Evolutionary conservation across 306 rosid species (phyloP).

Genomic region (Cicer chorassanicum): DNA sequence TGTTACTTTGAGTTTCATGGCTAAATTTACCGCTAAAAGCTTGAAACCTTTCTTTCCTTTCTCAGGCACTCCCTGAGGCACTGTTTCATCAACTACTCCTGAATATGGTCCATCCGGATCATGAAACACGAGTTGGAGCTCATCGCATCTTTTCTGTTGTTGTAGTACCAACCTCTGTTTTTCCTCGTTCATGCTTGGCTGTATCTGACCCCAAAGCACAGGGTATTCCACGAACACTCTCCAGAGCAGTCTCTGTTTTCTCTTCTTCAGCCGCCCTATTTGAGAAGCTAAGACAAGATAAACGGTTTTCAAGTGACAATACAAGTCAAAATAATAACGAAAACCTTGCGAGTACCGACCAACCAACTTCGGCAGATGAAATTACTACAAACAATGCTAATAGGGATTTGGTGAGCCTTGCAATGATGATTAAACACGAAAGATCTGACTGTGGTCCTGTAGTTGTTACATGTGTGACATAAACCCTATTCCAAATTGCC

Average conservation of each 20-base stretch:
- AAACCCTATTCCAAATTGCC: constrained; percentile 17
- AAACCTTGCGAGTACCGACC: constrained; percentile 40
- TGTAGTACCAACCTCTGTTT: constrained; percentile 82
- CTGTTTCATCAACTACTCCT: constrained; percentile 83
- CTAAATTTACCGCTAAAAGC: constrained; percentile 41
- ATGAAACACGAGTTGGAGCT: constrained; percentile 82
- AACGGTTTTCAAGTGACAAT: constrained; percentile 57
- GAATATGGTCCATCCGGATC: constrained; percentile 90
- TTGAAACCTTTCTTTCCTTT: constrained; percentile 29
- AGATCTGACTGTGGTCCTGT: constrained; percentile 13
- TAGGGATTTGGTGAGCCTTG: constrained; percentile 63
- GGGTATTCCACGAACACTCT: constrained; percentile 67
- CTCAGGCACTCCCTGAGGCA: constrained; percentile 89
- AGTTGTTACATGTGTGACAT: constrained; percentile 4
- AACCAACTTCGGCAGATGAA: constrained; percentile 49
- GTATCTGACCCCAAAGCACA: constrained; percentile 53
- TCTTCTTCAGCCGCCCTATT: constrained; percentile 94
- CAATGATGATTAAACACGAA: constrained; percentile 19
- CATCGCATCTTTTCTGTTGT: constrained; percentile 85
- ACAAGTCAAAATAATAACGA: constrained; percentile 46
- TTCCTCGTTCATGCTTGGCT: constrained; percentile 52
- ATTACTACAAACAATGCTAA: constrained; percentile 43
- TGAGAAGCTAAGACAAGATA: constrained; percentile 74
- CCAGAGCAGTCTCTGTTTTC: constrained; percentile 83
- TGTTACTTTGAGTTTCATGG: constrained; percentile 35